phyloP scores from a whole-genome alignment of 2,329 filamentous ascomycete species.

The Cercospora canescens region DNA sequence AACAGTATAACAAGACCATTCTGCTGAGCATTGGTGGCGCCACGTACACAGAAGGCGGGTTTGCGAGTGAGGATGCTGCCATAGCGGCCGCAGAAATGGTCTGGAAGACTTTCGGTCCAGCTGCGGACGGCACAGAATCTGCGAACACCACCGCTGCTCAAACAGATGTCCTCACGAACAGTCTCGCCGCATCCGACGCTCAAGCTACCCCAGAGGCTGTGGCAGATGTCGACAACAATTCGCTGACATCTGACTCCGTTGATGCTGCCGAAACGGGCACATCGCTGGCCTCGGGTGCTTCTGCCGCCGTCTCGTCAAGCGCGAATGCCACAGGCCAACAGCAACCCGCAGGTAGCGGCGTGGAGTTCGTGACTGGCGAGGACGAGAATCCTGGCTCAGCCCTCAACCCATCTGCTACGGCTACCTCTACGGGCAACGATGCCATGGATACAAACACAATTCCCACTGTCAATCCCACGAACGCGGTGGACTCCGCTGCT shows the following conservation, averaged over 20 bases:
- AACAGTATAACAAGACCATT: constrained; percentile 65
- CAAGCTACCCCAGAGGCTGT: not conserved
- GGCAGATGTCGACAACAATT: not conserved
- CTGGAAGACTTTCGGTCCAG: constrained; percentile 71
- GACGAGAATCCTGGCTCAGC: not conserved
- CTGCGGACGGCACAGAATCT: not conserved
- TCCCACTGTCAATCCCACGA: not conserved
- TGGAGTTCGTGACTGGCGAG: not conserved
- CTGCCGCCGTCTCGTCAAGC: not conserved
- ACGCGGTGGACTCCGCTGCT: not conserved
- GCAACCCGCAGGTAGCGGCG: constrained; percentile 2
- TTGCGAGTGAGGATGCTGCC: constrained; percentile 55
- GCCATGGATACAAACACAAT: constrained; percentile 1
- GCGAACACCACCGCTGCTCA: not conserved
- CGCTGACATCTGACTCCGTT: not conserved
- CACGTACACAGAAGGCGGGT: constrained; percentile 69
- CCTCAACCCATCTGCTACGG: not conserved
- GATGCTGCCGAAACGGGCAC: not conserved
- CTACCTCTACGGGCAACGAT: not conserved
- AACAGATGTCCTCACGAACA: not conserved
- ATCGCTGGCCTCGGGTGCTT: not conserved
- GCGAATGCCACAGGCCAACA: not conserved
- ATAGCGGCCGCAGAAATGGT: constrained; percentile 59
- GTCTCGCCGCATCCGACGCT: not conserved
- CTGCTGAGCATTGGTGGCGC: constrained; percentile 71